Percentiles rank a stretch among this genome's conserved stretches.
These are phyloP conservation scores for Penicillium nucicola DNA, from an alignment of 495 filamentous ascomycete genomes.

Conservation along the genomic window DNA sequence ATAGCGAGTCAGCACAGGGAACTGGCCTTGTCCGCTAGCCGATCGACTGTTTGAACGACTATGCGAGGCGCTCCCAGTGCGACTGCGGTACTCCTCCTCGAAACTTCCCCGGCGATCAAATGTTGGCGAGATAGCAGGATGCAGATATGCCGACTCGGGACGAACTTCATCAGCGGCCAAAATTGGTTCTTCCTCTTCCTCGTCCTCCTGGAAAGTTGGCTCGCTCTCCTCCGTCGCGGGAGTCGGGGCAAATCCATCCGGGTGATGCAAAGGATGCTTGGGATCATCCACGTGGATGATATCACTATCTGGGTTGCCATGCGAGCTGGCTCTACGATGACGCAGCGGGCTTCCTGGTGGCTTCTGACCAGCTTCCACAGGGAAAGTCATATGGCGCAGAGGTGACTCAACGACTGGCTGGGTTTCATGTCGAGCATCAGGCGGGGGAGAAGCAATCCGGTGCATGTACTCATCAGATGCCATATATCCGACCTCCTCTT, in stretches of 20 bases:
- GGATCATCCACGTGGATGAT: slow-evolving; percentile 78
- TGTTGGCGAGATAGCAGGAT: slow-evolving; percentile 71
- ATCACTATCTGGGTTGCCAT: slow-evolving; percentile 44
- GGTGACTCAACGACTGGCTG: slow-evolving; percentile 56
- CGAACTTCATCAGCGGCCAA: slow-evolving; percentile 88
- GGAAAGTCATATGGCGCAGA: slow-evolving; percentile 51
- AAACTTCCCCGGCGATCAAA: slow-evolving; percentile 57
- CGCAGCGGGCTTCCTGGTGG: slow-evolving; percentile 7
- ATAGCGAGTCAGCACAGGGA: slow-evolving; percentile 44
- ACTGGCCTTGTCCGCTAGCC: slow-evolving; percentile 55
- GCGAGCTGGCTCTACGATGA: slow-evolving; percentile 13
- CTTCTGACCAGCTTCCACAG: slow-evolving; percentile 26
- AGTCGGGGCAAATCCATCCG: slow-evolving; percentile 53
- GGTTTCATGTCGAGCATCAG: slow-evolving; percentile 40
- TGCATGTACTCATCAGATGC: slow-evolving; percentile 76
- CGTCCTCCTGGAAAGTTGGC: slow-evolving; percentile 2
- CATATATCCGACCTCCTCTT: slow-evolving; percentile 76
- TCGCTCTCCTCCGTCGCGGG: slow-evolving; percentile 14
- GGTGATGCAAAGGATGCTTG: slow-evolving; percentile 58
- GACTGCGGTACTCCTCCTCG: slow-evolving; percentile 53
- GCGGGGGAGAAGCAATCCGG: slow-evolving; percentile 62
- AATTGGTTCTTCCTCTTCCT: slow-evolving; percentile 67
- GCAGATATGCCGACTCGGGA: slow-evolving; percentile 66
- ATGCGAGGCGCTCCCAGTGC: slow-evolving; percentile 50
- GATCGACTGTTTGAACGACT: slow-evolving; percentile 75